Evolutionary conservation across 352 stramenopile genomes (phyloP), one percentile per base, ranked within the genome.

Genomic region (Globisporangium nodosum): DNA sequence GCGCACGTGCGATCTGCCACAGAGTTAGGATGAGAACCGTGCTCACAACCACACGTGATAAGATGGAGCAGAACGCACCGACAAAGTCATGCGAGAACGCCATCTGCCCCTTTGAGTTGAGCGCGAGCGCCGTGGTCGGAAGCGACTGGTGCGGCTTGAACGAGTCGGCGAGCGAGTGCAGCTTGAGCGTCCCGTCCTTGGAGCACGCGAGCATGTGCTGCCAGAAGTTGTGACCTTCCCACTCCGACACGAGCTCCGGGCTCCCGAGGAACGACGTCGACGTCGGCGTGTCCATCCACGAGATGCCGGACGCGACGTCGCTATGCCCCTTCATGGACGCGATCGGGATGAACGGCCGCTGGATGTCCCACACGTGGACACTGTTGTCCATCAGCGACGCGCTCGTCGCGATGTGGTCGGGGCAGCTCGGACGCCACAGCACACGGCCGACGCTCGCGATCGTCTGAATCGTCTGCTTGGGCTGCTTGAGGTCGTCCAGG

Each of bases 131-230:
- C 3, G 82, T 82, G 0, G 83, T 88, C 6, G 80, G 81, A 0
- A 95, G 61, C 12, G 79, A 87, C 51, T 92, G 80, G 45, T 95
- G 83, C 1, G 79, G 83, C 53, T 95, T 95, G 52, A 92, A 85
- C 2, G 81, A 78, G 45, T 95, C 78, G 0, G 85, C 81, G 24
- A 96, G 83, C 3, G 86, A 91, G 58, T 96, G 86, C 0, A 96
- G 76, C 59, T 91, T 92, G 0, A 96, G 64, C 3, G 86, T 96
- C 0, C 84, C 85, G 56, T 96, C 86, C 56, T 96, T 96, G 0
- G 84, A 94, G 51, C 86, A 96, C 3, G 84, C 82, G 24, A 96
- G 68, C 79, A 95, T 92, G 58, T 95, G 85, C 53, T 95, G 85
- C 85, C 85, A 95, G 55, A 85, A 92, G 18, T 86, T 68, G 20